phyloP scores from a whole-genome alignment of 371 early-diverging fungal genomes.

The Actinomortierella wolfii region DNA sequence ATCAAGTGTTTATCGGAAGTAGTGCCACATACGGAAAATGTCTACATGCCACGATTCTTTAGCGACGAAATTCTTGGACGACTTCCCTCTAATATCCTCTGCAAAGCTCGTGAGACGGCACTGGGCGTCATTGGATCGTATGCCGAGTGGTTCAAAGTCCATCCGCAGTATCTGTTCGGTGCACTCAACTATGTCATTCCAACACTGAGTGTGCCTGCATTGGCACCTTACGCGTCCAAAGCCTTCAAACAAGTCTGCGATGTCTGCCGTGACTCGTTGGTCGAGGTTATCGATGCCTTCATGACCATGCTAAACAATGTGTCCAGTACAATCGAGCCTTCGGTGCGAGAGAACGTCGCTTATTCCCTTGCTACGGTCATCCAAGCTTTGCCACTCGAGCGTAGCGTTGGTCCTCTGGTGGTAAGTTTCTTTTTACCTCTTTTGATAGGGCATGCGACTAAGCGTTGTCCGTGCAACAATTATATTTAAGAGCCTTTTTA shows the following conservation, averaged over 20 bases:
- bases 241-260: constrained; percentile 79
- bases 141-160: constrained; percentile 73
- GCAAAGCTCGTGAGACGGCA: constrained; percentile 55
- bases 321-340: constrained; percentile 28
- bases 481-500: neutral
- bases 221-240: constrained; percentile 69
- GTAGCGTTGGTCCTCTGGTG: constrained; percentile 60
- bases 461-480: neutral
- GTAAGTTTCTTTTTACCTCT: constrained; percentile 30
- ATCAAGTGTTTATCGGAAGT: constrained; percentile 76
- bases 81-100: constrained; percentile 47
- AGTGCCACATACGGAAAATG: constrained; percentile 56
- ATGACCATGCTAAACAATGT: constrained; percentile 61
- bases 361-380: constrained; percentile 76
- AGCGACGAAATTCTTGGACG: constrained; percentile 58
- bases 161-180: constrained; percentile 62
- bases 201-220: constrained; percentile 58
- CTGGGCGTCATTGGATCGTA: constrained; percentile 65
- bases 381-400: constrained; percentile 63
- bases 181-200: constrained; percentile 72
- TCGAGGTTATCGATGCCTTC: constrained; percentile 62
- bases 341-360: constrained; percentile 70
- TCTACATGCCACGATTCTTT: constrained; percentile 64
- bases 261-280: constrained; percentile 68
- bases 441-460: neutral